Evolutionary conservation across 2,329 filamentous ascomycete species (phyloP).

Genomic region (Cytospora mali): DNA sequence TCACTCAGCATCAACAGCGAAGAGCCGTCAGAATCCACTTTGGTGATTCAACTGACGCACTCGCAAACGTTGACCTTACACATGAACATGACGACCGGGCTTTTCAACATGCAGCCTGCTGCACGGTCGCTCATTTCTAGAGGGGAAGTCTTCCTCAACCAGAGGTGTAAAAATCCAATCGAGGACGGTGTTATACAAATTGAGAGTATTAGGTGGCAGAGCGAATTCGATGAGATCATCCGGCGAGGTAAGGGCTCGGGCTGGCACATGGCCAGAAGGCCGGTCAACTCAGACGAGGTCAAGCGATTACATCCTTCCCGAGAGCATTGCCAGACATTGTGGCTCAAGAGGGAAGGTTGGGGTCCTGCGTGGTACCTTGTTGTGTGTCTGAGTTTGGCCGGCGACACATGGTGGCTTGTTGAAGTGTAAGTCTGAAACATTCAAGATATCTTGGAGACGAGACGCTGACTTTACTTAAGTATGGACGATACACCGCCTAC

Average conservation of each 20-base stretch:
- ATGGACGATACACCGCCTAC: conserved; percentile 11
- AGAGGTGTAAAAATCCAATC: conserved; percentile 54
- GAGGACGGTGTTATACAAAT: conserved; percentile 60
- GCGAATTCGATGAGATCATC: conserved; percentile 63
- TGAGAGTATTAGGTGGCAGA: conserved; percentile 63
- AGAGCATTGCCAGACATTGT: conserved; percentile 63
- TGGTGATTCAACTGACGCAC: conserved; percentile 72
- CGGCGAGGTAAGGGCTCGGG: conserved; percentile 63
- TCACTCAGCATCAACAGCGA: conserved; percentile 58
- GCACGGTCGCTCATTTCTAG: conserved; percentile 56
- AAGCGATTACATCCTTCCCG: conserved; percentile 39
- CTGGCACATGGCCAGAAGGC: conserved; percentile 59
- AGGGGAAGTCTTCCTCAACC: conserved; percentile 68
- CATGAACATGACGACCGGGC: conserved; percentile 79
- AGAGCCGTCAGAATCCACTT: conserved; percentile 67
- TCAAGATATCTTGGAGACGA: neutral
- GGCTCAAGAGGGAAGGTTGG: conserved; percentile 76
- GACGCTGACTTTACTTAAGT: conserved; percentile 12
- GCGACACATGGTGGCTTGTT: conserved; percentile 79
- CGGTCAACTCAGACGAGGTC: conserved; percentile 56
- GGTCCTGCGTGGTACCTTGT: conserved; percentile 71
- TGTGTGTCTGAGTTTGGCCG: conserved; percentile 68
- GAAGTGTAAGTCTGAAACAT: conserved; percentile 53
- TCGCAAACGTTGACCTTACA: conserved; percentile 62
- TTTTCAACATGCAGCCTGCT: conserved; percentile 67